Percentiles rank a stretch among this genome's conserved stretches.
Conservation (phyloP, 345 rosid species). For the Orychophragmus violaceus region DNA sequence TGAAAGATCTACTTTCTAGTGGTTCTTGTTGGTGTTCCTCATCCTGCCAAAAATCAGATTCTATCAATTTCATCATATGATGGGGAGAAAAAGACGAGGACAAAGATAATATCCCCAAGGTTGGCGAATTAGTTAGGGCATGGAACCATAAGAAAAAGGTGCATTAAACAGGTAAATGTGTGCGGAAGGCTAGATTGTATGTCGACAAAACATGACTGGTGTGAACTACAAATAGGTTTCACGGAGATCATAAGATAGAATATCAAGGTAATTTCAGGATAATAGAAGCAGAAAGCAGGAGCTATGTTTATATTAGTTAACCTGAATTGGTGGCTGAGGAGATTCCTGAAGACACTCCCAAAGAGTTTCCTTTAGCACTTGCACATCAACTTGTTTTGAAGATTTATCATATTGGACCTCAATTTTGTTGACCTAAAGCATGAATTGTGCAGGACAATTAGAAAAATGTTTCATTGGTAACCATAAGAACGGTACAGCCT, state of each 20-base stretch:
- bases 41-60: conserved; percentile 20
- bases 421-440: conserved; percentile 66
- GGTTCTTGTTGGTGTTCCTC: conserved; percentile 37
- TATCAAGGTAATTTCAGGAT: background rate
- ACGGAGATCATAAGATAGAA: background rate
- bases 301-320: conserved; percentile 13
- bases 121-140: background rate
- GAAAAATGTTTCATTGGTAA: background rate
- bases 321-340: conserved; percentile 44
- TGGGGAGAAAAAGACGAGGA: background rate
- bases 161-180: background rate
- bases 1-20: conserved; percentile 56
- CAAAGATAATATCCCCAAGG: background rate
- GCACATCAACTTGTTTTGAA: conserved; percentile 93
- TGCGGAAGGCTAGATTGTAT: background rate
- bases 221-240: background rate
- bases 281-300: background rate
- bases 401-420: conserved; percentile 83
- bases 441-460: background rate
- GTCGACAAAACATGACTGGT: background rate
- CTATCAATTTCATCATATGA: conserved; percentile 2
- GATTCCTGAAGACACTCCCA: conserved; percentile 67
- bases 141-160: background rate
- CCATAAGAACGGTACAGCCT: background rate
- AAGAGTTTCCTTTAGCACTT: conserved; percentile 72